phyloP scores from a whole-genome alignment of 108 stramenopile species.

The Epithemia pelagica region DNA sequence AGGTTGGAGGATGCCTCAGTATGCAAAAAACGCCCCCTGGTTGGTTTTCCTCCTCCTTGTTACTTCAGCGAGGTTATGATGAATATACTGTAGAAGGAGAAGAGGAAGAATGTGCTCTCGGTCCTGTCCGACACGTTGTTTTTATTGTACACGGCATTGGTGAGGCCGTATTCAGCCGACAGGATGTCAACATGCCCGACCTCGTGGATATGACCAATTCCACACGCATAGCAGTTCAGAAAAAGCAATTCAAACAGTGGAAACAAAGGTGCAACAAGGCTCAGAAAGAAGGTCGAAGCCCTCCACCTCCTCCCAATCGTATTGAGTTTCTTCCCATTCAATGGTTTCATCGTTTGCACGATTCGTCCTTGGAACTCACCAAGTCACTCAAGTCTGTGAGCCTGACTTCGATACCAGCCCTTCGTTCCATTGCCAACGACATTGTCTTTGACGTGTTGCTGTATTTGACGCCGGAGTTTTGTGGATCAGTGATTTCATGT shows the following conservation, averaged over 20 bases:
- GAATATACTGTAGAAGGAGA: conserved; percentile 58
- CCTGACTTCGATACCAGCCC: conserved; percentile 61
- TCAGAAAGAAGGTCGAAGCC: conserved; percentile 30
- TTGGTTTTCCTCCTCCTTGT: conserved; percentile 43
- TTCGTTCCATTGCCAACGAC: conserved; percentile 82
- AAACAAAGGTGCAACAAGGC: conserved; percentile 54
- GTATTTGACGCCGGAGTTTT: conserved; percentile 71
- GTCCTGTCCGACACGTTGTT: conserved; percentile 60
- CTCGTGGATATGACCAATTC: conserved; percentile 43
- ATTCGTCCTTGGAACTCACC: conserved; percentile 48
- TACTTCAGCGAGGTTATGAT: conserved; percentile 73
- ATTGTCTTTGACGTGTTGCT: conserved; percentile 52
- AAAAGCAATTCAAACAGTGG: conserved; percentile 53
- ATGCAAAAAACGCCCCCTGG: conserved; percentile 28
- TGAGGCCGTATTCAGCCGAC: conserved; percentile 60
- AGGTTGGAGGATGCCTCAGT: conserved; percentile 5
- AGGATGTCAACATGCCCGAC: conserved; percentile 38
- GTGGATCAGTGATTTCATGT: conserved; percentile 61
- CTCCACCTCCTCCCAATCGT: conserved; percentile 56
- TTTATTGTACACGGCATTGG: conserved; percentile 92
- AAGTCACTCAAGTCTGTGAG: conserved; percentile 63
- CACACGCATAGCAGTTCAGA: conserved; percentile 42
- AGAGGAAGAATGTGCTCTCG: conserved; percentile 65
- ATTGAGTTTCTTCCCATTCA: conserved; percentile 81
- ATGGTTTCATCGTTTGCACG: conserved; percentile 78